Evolutionary conservation across 1,139 yeast species (phyloP), one percentile per base, ranked within the genome.

Genomic region (Pichia terricola): DNA sequence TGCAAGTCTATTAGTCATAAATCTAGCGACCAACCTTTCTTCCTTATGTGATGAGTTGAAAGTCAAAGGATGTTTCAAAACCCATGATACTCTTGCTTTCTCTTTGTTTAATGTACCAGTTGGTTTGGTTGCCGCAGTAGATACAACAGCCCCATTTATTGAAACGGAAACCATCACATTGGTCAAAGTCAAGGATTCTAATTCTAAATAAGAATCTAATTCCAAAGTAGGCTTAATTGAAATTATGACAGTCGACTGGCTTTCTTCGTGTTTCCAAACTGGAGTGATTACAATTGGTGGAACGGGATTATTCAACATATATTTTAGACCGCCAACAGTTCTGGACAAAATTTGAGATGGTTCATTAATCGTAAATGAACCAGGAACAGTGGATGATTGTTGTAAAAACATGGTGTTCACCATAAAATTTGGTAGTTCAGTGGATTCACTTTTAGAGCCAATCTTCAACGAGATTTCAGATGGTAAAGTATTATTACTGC

Each of bases 71-170:
- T 68, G 65, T 33, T 65, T 63, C 6, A 55, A 79, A 59, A 84
- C 75, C 96, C 96, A 88, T 1, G 91, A 82, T 46, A 89, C 81
- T 63, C 96, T 77, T 55, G 79, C 83, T 58, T 78, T 80, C 40
- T 86, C 96, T 59, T 77, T 81, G 63, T 81, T 86, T 68, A 87
- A 87, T 1, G 94, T 76, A 42, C 96, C 97, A 46, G 84, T 80
- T 4, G 97, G 97, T 58, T 84, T 85, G 10, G 95, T 83, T 49
- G 88, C 79, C 1, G 96, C 96, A 28, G 87, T 73, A 1, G 72
- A 66, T 3, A 82, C 71, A 11, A 60, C 56, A 5, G 75, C 70
- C 41, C 69, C 70, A 7, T 66, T 62, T 26, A 60, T 58, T 28
- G 78, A 74, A 5, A 85, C 94, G 10, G 85, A 77, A 8, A 89